These are phyloP conservation scores for Shiraia bambusicola DNA, from an alignment of 2,329 filamentous ascomycete genomes.

Conservation along the genomic window DNA sequence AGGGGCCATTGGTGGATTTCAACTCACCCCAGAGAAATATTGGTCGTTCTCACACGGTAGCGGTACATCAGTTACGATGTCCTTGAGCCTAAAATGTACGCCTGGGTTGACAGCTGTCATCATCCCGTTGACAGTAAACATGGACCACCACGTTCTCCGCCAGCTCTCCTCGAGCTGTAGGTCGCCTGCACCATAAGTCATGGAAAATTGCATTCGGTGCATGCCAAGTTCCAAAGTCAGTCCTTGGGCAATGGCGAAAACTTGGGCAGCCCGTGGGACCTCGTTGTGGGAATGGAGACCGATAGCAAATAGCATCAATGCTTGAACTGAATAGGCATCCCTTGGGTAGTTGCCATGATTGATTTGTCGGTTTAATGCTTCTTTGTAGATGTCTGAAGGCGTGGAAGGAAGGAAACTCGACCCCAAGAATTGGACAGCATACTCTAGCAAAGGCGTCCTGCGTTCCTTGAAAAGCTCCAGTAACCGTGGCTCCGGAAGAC, in stretches of 20 bases:
- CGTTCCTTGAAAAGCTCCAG: conserved; percentile 45
- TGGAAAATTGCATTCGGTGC: conserved; percentile 68
- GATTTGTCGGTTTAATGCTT: conserved; percentile 37
- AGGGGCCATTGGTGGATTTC: conserved; percentile 1
- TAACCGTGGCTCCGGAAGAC: conserved; percentile 51
- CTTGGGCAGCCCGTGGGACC: conserved; percentile 65
- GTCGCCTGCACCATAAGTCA: conserved; percentile 63
- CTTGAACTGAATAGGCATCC: conserved; percentile 67
- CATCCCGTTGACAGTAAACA: conserved; percentile 81
- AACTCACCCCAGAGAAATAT: conserved; percentile 51
- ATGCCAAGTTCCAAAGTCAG: conserved; percentile 76
- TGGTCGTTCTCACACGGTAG: conserved; percentile 83
- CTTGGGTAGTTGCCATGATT: conserved; percentile 33
- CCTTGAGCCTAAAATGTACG: conserved; percentile 69
- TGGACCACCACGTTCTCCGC: conserved; percentile 87
- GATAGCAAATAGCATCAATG: conserved; percentile 74
- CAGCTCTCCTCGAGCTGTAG: conserved; percentile 77
- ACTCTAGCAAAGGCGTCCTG: conserved; percentile 48
- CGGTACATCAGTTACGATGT: conserved; percentile 66
- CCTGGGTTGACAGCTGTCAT: conserved; percentile 76
- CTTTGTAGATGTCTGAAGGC: conserved; percentile 49
- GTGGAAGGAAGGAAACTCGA: conserved; percentile 54
- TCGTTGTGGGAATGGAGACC: conserved; percentile 76
- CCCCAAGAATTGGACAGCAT: conserved; percentile 60
- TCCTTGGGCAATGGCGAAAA: conserved; percentile 68